Base-by-base conservation (phyloP, 108 stramenopile genomes). In the Bacterosira constricta region DNA sequence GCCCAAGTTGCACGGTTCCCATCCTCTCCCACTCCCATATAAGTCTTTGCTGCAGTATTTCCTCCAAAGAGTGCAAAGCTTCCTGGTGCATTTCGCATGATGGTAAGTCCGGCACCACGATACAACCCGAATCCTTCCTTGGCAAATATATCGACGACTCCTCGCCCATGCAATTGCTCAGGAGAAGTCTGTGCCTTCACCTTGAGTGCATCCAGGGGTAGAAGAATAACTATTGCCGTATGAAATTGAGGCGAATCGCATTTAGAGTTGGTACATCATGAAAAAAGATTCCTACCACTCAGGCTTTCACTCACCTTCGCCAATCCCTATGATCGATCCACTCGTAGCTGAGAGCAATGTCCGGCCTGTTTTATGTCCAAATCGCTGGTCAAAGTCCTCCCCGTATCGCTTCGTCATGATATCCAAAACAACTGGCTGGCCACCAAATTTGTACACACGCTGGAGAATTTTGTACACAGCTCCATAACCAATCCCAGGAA, bases 401-500 rank as follows among this genome's bases (percentile, higher is more conserved):
- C 84, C 83, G 59, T 84, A 86, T 49, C 70, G 53, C 13, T 77
- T 75, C 18, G 74, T 87, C 66, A 92, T 69, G 46, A 57, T 68
- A 55, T 91, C 90, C 37, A 70, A 51, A 27, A 86, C 88, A 34
- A 85, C 72, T 8, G 86, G 89, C 73, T 92, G 91, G 11, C 91
- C 91, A 31, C 90, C 89, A 41, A 68, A 92, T 59, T 92, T 92
- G 80, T 92, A 92, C 11, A 87, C 77, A 30, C 91, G 86, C 65
- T 92, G 89, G 26, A 86, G 74, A 58, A 92, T 82, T 84, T 92
- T 92, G 85, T 92, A 92, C 20, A 75, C 91, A 13, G 88, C 89
- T 30, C 88, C 91, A 41, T 87, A 92, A 15, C 89, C 88, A 46
- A 92, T 77, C 3, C 91, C 91, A 15, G 91, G 91, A 55, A 90